Conservation (phyloP, 495 filamentous ascomycete species). For the Pseudotulostoma volvatum region DNA sequence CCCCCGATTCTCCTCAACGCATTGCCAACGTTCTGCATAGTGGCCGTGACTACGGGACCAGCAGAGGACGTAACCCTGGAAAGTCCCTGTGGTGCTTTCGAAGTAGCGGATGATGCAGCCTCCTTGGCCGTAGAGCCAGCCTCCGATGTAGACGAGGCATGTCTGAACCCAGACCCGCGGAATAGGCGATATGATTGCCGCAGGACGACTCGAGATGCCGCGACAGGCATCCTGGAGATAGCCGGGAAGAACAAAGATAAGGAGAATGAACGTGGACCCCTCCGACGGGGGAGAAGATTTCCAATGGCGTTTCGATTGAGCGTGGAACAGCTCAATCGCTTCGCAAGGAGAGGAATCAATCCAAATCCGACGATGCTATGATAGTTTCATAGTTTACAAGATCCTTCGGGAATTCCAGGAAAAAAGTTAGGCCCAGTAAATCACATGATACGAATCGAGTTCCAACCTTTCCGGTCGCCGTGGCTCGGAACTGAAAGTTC, state of each 20-base stretch:
- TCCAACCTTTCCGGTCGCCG: neutral
- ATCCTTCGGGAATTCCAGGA: conserved; percentile 6
- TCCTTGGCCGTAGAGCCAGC: conserved; percentile 54
- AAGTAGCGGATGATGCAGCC: conserved; percentile 43
- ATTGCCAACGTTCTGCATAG: conserved; percentile 44
- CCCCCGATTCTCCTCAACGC: conserved; percentile 68
- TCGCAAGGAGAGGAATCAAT: too few relatives aligned
- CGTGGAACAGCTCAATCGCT: conserved; percentile 1
- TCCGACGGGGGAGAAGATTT: conserved; percentile 2
- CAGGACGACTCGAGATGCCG: conserved; percentile 41
- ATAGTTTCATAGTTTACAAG: neutral
- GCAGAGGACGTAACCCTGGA: conserved; percentile 68
- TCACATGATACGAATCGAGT: conserved; percentile 3
- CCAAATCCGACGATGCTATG: too few relatives aligned
- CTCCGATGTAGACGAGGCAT: conserved; percentile 52
- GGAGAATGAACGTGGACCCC: neutral
- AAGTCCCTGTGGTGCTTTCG: conserved; percentile 73
- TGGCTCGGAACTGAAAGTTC: too few relatives aligned
- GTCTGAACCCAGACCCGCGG: conserved; percentile 39
- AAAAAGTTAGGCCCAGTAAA: conserved; percentile 2
- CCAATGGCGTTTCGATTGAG: conserved; percentile 2
- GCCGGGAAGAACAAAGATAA: conserved; percentile 10
- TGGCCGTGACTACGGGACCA: conserved; percentile 56
- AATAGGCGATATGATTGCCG: conserved; percentile 42
- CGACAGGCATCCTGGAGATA: conserved; percentile 28